Evolutionary conservation across 768 basidiomycete genomes (phyloP).

Genomic region (Lactifluus piperatus): DNA sequence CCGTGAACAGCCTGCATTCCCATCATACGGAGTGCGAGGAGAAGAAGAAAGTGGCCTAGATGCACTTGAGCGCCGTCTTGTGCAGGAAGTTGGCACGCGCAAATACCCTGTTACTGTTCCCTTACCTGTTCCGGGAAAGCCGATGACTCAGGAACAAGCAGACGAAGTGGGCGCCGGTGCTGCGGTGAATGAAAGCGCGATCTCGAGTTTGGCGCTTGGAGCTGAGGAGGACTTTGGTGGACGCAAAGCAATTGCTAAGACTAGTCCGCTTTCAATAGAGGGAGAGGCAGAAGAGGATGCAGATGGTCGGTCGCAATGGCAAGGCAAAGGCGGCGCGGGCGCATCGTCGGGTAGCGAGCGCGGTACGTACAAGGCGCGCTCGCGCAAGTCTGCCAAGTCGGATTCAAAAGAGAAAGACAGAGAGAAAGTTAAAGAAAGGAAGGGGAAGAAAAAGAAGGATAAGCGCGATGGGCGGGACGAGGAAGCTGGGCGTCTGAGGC

Average conservation of each 20-base stretch:
- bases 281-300: conserved; percentile 3
- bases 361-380: conserved; percentile 16
- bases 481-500: conserved; percentile 32
- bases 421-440: conserved; percentile 26
- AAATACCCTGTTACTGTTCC: conserved; percentile 22
- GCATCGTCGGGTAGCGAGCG: conserved; percentile 16
- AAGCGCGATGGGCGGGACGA: conserved; percentile 25
- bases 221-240: conserved; percentile 22
- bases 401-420: conserved; percentile 16
- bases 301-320: conserved; percentile 17
- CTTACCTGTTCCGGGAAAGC: conserved; percentile 4
- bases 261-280: conserved; percentile 18
- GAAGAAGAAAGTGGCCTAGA: conserved; percentile 52
- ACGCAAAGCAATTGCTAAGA: conserved; percentile 34
- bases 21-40: neutral
- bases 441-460: conserved; percentile 18
- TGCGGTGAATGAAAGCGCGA: conserved; percentile 36
- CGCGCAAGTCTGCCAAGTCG: conserved; percentile 9
- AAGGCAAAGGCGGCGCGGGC: conserved; percentile 9
- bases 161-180: conserved; percentile 23
- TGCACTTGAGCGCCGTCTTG: conserved; percentile 57
- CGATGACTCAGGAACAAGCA: neutral
- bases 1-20: neutral
- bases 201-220: conserved; percentile 39
- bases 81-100: conserved; percentile 68